Evolutionary conservation across 305 asterid species (phyloP).

Genomic region (Fraxinus latifolia): DNA sequence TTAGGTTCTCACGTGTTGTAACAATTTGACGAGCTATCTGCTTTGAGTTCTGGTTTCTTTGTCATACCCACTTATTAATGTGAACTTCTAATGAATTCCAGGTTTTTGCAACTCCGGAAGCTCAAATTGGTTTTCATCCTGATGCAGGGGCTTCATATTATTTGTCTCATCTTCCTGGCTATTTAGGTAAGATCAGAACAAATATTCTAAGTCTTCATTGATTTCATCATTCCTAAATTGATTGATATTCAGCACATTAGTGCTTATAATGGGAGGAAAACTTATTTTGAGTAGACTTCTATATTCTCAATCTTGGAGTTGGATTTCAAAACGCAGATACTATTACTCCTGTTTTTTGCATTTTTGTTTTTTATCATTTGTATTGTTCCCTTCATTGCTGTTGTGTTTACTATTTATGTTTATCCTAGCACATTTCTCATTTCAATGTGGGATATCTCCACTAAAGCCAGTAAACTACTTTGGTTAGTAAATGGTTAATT

Average conservation of each 20-base stretch:
- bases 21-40: not conserved
- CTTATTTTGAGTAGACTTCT: not conserved
- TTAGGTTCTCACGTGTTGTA: conserved; percentile 3
- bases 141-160: conserved; percentile 97
- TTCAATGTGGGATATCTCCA: not conserved
- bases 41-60: not conserved
- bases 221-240: conserved; percentile 16
- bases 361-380: not conserved
- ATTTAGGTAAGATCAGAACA: conserved; percentile 58
- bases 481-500: not conserved
- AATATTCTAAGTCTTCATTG: conserved; percentile 12
- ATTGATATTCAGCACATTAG: not conserved
- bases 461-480: not conserved
- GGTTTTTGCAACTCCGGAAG: conserved; percentile 82
- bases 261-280: not conserved
- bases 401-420: not conserved
- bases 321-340: not conserved
- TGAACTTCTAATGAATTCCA: conserved; percentile 32
- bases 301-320: not conserved
- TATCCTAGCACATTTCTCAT: not conserved
- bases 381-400: not conserved
- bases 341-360: not conserved
- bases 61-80: not conserved
- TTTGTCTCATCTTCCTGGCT: conserved; percentile 98
- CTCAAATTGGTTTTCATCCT: conserved; percentile 93